Evolutionary conservation across 257 asterid genomes (phyloP).

Genomic region (Ballota nigra): DNA sequence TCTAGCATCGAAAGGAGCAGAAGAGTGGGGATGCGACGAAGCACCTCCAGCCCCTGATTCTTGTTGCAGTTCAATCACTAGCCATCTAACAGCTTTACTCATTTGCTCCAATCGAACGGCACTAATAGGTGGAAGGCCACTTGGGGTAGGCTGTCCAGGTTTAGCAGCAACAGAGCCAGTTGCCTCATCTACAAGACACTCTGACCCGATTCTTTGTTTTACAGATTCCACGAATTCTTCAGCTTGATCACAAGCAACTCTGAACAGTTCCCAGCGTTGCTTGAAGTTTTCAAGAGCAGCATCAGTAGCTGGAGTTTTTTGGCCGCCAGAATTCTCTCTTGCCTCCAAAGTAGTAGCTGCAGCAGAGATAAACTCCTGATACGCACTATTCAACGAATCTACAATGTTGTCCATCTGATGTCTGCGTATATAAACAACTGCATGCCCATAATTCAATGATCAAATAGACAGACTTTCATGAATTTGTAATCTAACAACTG

Average conservation of each 20-base stretch:
- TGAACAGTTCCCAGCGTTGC: slow-evolving; percentile 81
- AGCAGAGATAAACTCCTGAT: slow-evolving; percentile 76
- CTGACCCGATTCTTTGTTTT: slow-evolving; percentile 93
- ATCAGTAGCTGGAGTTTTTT: slow-evolving; percentile 67
- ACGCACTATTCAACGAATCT: slow-evolving; percentile 64
- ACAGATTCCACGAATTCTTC: slow-evolving; percentile 95
- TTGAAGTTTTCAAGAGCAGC: slow-evolving; percentile 86
- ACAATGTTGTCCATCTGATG: slow-evolving; percentile 69
- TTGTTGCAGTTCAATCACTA: slow-evolving; percentile 86
- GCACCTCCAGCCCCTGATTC: slow-evolving; percentile 69
- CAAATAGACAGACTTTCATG: not conserved
- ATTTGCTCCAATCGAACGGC: slow-evolving; percentile 97
- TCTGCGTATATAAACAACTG: slow-evolving; percentile 23
- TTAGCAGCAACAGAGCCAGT: slow-evolving; percentile 67
- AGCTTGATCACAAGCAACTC: slow-evolving; percentile 93
- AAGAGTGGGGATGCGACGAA: slow-evolving; percentile 47
- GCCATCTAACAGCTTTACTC: slow-evolving; percentile 97
- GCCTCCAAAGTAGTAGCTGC: slow-evolving; percentile 70
- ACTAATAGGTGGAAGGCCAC: slow-evolving; percentile 87
- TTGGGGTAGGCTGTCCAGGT: slow-evolving; percentile 54
- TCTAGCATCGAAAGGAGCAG: slow-evolving; percentile 92
- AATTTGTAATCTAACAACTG: not conserved
- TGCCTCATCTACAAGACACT: slow-evolving; percentile 97
- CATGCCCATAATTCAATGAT: not conserved
- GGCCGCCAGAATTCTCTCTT: slow-evolving; percentile 55